phyloP scores from a whole-genome alignment of 305 asterid genomes.

The Solanum chacoense region DNA sequence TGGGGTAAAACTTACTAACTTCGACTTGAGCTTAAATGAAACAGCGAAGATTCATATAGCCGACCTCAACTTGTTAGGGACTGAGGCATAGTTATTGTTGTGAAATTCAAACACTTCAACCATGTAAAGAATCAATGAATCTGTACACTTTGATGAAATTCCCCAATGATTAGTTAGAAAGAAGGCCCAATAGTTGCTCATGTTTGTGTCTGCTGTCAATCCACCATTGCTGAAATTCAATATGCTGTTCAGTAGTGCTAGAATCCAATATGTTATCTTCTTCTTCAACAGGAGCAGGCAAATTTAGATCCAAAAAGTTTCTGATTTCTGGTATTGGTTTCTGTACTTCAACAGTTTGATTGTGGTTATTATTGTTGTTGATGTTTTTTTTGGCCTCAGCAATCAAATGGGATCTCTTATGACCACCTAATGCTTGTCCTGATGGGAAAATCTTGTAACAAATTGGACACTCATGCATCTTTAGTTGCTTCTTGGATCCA shows the following conservation, averaged over 20 bases:
- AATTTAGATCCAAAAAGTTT: slow-evolving; percentile 60
- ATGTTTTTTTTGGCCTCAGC: slow-evolving; percentile 16
- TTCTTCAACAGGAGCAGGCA: slow-evolving; percentile 68
- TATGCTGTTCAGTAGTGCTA: slow-evolving; percentile 11
- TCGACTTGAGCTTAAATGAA: neutral
- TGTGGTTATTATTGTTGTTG: neutral
- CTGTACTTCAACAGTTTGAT: slow-evolving; percentile 2
- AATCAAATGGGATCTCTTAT: slow-evolving; percentile 64
- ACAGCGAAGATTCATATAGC: neutral
- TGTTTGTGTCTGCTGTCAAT: slow-evolving; percentile 25
- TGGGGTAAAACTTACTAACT: neutral
- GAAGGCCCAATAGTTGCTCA: slow-evolving; percentile 35
- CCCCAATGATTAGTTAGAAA: slow-evolving; percentile 18
- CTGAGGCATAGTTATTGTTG: neutral
- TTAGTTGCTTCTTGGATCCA: slow-evolving; percentile 24
- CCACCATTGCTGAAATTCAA: slow-evolving; percentile 50
- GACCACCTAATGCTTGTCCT: slow-evolving; percentile 90
- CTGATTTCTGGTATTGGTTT: slow-evolving; percentile 27
- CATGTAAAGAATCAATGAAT: slow-evolving; percentile 51
- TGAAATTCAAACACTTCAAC: slow-evolving; percentile 12
- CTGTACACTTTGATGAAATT: slow-evolving; percentile 28
- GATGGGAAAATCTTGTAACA: slow-evolving; percentile 69
- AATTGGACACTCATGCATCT: slow-evolving; percentile 59
- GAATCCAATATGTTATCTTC: neutral
- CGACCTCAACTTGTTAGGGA: neutral